Conservation (phyloP, 1,139 yeast species). For the Lodderomyces parapsilosis region DNA sequence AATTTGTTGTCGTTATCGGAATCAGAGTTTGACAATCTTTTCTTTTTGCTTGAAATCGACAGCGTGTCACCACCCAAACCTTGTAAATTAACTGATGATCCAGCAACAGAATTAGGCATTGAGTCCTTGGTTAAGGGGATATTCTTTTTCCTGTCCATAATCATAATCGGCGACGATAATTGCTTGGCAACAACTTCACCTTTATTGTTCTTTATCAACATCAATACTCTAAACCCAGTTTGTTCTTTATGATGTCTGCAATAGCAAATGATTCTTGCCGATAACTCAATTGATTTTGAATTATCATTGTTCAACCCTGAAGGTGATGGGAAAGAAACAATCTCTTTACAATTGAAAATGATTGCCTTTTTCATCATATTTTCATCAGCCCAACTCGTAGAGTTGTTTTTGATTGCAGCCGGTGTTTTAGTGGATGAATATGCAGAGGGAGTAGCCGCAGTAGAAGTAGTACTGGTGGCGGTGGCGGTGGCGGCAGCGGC, state of each 20-base stretch:
- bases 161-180: constrained; percentile 73
- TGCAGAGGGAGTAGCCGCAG: constrained; percentile 1
- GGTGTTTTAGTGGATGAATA: constrained; percentile 11
- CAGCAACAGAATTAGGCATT: constrained; percentile 20
- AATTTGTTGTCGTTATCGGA: constrained; percentile 13
- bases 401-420: constrained; percentile 34
- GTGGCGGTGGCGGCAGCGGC: constrained; percentile 27
- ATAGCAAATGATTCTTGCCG: constrained; percentile 89
- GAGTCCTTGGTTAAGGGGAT: constrained; percentile 20
- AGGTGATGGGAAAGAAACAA: constrained; percentile 72
- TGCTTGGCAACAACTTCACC: constrained; percentile 72
- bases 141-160: constrained; percentile 88
- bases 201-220: constrained; percentile 61
- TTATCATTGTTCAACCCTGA: constrained; percentile 37
- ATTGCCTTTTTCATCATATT: constrained; percentile 75
- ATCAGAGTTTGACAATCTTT: constrained; percentile 11
- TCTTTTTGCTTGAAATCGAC: constrained; percentile 6
- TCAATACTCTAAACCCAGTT: constrained; percentile 73
- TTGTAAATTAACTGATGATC: constrained; percentile 22
- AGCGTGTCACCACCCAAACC: constrained; percentile 6
- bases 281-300: constrained; percentile 57
- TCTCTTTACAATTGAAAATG: constrained; percentile 87
- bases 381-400: constrained; percentile 75
- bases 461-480: constrained; percentile 26
- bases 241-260: constrained; percentile 91